Evolutionary conservation across 495 filamentous ascomycete species (phyloP).

Genomic region (Aspergillus baeticus): DNA sequence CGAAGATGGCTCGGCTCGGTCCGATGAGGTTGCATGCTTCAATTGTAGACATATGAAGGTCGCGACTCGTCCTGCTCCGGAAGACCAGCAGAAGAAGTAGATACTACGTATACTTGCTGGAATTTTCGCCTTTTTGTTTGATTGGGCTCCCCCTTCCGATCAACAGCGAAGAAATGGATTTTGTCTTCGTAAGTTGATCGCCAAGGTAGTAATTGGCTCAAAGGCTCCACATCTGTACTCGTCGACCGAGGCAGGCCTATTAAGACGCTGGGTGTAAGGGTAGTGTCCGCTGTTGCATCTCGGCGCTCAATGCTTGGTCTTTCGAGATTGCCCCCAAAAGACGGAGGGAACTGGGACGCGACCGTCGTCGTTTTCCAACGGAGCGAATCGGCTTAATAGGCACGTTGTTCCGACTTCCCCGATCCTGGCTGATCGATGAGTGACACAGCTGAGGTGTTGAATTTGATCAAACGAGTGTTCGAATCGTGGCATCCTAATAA

Average conservation of each 20-base stretch:
- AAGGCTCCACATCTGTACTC: neutral
- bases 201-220: neutral
- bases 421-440: neutral
- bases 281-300: neutral
- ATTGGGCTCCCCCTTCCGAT: neutral
- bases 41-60: no score
- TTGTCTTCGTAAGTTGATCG: no score
- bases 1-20: no score
- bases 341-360: neutral
- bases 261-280: neutral
- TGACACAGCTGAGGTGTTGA: neutral
- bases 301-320: slow-evolving; percentile 5
- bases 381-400: neutral
- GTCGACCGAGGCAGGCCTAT: neutral
- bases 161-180: neutral
- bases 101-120: no score
- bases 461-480: neutral
- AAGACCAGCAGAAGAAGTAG: no score
- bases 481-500: neutral
- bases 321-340: neutral
- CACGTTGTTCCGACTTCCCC: neutral
- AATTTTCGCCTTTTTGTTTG: neutral
- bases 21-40: no score
- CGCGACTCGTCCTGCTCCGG: no score
- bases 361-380: neutral